phyloP scores from a whole-genome alignment of 2,329 filamentous ascomycete species.

The Fusarium cicatricum region DNA sequence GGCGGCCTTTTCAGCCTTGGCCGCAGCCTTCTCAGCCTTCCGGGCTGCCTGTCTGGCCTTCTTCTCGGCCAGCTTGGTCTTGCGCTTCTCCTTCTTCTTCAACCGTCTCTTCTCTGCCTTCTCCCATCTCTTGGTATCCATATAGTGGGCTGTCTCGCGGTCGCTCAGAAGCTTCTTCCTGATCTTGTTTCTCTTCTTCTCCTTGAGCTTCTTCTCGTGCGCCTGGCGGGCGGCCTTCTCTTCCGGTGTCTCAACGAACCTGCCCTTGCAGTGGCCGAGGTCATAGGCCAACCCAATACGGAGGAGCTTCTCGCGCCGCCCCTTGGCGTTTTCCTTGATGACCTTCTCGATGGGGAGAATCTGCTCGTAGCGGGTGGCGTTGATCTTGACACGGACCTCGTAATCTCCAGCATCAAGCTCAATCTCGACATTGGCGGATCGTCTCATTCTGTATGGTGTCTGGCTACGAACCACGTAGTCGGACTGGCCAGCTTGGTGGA shows the following conservation, averaged over 20 bases:
- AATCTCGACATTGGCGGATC: slow-evolving; percentile 80
- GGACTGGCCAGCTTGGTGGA: slow-evolving; percentile 59
- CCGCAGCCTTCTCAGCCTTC: slow-evolving; percentile 29
- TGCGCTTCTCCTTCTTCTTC: slow-evolving; percentile 84
- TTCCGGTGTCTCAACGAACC: slow-evolving; percentile 56
- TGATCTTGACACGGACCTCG: slow-evolving; percentile 77
- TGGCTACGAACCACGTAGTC: slow-evolving; percentile 65
- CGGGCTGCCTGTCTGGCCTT: slow-evolving; percentile 30
- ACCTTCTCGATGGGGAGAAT: slow-evolving; percentile 69
- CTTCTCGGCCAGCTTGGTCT: slow-evolving; percentile 71
- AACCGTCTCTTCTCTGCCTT: slow-evolving; percentile 39
- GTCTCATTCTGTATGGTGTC: slow-evolving; percentile 67
- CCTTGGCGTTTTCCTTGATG: slow-evolving; percentile 69
- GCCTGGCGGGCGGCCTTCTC: slow-evolving; percentile 58
- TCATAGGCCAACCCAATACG: slow-evolving; percentile 76
- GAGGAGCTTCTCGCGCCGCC: slow-evolving; percentile 74
- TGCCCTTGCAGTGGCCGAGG: slow-evolving; percentile 72
- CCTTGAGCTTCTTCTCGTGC: slow-evolving; percentile 53
- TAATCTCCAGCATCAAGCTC: slow-evolving; percentile 79
- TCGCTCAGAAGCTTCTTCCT: slow-evolving; percentile 55
- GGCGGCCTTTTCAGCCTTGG: slow-evolving; percentile 10
- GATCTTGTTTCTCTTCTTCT: slow-evolving; percentile 47
- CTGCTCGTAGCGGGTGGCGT: slow-evolving; percentile 66
- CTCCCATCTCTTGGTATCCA: slow-evolving; percentile 49
- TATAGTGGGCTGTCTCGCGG: slow-evolving; percentile 48